A percentile compares a stretch with the other conserved stretches of the same genome.
phyloP scores from a whole-genome alignment of 2,329 filamentous ascomycete species.

The Davidsoniella eucalypti region DNA sequence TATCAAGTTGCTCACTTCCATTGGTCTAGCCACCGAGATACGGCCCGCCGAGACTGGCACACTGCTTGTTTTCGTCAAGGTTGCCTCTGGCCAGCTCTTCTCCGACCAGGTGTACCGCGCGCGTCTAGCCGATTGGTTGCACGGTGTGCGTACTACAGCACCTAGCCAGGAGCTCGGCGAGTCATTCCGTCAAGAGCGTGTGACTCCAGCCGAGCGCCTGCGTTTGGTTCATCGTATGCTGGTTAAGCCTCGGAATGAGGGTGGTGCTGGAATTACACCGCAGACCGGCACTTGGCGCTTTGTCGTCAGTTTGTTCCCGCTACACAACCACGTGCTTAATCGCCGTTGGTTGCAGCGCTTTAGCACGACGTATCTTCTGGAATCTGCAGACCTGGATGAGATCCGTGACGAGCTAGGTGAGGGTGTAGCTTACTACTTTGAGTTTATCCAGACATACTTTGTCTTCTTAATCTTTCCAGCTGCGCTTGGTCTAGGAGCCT shows the following conservation, averaged over 20 bases:
- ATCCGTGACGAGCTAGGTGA: slow-evolving; percentile 68
- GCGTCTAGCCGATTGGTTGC: slow-evolving; percentile 84
- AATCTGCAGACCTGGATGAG: slow-evolving; percentile 48
- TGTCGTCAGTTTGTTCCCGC: slow-evolving; percentile 57
- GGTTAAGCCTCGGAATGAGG: slow-evolving; percentile 53
- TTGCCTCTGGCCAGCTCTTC: slow-evolving; percentile 60
- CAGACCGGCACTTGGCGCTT: slow-evolving; percentile 53
- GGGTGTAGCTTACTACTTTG: slow-evolving; percentile 86
- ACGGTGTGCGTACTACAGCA: slow-evolving; percentile 64
- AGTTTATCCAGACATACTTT: slow-evolving; percentile 84
- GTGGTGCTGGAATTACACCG: slow-evolving; percentile 63
- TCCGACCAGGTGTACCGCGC: slow-evolving; percentile 70
- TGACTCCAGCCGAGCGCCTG: slow-evolving; percentile 76
- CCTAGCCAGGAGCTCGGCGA: slow-evolving; percentile 56
- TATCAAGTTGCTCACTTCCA: slow-evolving; percentile 54
- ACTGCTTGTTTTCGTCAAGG: slow-evolving; percentile 67
- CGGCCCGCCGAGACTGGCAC: slow-evolving; percentile 61
- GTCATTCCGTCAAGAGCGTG: slow-evolving; percentile 54
- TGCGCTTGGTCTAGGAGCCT: slow-evolving; percentile 57
- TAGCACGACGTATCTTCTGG: slow-evolving; percentile 54
- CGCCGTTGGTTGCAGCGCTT: slow-evolving; percentile 58
- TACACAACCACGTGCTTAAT: slow-evolving; percentile 65
- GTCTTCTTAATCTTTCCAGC: slow-evolving; percentile 71
- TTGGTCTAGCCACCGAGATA: slow-evolving; percentile 79
- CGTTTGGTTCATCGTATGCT: slow-evolving; percentile 79